Evolutionary conservation across 257 asterid species (phyloP).

Genomic region (Nicotiana benthamiana): DNA sequence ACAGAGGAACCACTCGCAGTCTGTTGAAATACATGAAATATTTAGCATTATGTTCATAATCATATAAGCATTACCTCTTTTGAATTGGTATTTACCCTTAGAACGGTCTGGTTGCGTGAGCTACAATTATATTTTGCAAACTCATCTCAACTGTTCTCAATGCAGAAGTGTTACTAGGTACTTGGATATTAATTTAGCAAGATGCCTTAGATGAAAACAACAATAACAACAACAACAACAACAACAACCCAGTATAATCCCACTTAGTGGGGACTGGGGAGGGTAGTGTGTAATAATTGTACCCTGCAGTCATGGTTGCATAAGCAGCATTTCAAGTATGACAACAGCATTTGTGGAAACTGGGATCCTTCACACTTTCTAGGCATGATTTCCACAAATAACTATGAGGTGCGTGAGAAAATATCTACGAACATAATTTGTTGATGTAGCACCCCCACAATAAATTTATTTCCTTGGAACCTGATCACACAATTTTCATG

Average conservation of each 20-base stretch:
- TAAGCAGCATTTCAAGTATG: background rate
- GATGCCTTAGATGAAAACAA: background rate
- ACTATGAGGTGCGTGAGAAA: background rate
- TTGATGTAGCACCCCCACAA: background rate
- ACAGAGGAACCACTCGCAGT: constrained; percentile 90
- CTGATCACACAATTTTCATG: background rate
- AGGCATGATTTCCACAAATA: background rate
- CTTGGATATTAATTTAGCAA: background rate
- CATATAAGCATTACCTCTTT: background rate
- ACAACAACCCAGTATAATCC: too few species aligned
- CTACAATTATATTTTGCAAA: background rate
- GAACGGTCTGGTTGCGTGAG: background rate
- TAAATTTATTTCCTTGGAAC: background rate
- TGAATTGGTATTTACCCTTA: background rate
- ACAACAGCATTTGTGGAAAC: constrained; percentile 3
- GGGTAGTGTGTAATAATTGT: too few species aligned
- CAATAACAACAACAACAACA: background rate
- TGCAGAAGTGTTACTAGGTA: background rate
- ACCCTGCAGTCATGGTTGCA: background rate
- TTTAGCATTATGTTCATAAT: background rate
- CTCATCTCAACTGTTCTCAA: background rate
- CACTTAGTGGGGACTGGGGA: too few species aligned
- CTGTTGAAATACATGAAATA: constrained; percentile 28
- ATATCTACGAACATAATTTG: background rate
- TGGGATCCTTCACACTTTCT: background rate